phyloP scores from a whole-genome alignment of 495 filamentous ascomycete genomes.

The Bathelium albidoporum region DNA sequence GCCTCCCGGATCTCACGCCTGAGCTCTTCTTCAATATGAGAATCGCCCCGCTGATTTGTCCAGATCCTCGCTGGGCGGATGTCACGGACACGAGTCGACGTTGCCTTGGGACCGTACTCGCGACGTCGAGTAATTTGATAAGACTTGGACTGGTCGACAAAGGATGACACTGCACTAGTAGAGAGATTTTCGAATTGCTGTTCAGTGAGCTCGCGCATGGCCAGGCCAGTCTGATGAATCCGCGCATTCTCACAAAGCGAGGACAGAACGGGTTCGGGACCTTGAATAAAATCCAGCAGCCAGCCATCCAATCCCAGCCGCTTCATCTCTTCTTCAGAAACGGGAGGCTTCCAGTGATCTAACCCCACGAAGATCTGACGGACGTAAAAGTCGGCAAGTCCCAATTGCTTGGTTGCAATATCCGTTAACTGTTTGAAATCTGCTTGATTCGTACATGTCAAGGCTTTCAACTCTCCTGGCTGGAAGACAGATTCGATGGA shows the following conservation, averaged over 20 bases:
- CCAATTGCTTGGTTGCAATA: slow-evolving; percentile 43
- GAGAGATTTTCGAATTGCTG: slow-evolving; percentile 52
- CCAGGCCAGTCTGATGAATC: slow-evolving; percentile 57
- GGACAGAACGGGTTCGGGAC: slow-evolving; percentile 73
- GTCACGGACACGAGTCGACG: slow-evolving; percentile 50
- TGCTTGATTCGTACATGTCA: slow-evolving; percentile 60
- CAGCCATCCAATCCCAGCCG: slow-evolving; percentile 66
- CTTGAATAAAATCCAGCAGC: slow-evolving; percentile 63
- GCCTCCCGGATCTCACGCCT: slow-evolving; percentile 35
- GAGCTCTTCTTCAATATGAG: slow-evolving; percentile 44
- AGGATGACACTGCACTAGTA: slow-evolving; percentile 43
- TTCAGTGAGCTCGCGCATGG: slow-evolving; percentile 49
- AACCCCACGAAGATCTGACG: slow-evolving; percentile 35
- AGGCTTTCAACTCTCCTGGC: slow-evolving; percentile 53
- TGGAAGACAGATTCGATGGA: slow-evolving; percentile 62
- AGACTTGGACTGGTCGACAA: slow-evolving; percentile 49
- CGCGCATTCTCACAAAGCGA: slow-evolving; percentile 66
- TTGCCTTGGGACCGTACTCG: slow-evolving; percentile 63
- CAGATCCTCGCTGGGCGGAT: slow-evolving; percentile 52
- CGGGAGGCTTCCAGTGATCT: slow-evolving; percentile 36
- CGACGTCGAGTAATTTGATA: slow-evolving; percentile 53
- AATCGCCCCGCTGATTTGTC: slow-evolving; percentile 68
- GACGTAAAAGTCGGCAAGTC: slow-evolving; percentile 56
- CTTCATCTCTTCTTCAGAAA: slow-evolving; percentile 45
- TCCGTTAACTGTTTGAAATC: slow-evolving; percentile 64